Base-by-base conservation (phyloP, 345 rosid genomes). In the Dipteronia dyeriana region DNA sequence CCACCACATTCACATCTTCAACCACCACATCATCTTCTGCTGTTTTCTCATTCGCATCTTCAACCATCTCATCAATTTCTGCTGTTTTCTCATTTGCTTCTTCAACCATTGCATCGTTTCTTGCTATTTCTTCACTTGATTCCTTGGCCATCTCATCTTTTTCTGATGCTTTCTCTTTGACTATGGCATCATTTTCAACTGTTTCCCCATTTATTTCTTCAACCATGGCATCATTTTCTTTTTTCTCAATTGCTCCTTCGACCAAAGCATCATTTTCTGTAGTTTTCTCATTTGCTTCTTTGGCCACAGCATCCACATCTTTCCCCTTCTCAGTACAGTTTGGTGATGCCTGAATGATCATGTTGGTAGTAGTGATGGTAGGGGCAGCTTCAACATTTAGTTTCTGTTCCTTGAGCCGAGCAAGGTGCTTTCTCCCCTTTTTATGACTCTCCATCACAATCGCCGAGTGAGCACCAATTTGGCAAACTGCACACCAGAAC, bases 401-500 rank as follows among this genome's bases (percentile, higher is more conserved):
- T 51, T 56, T 53, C 63, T 43, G 76, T 73, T 81, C 59, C 87
- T 29, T 70, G 59, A 82, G 71, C 70, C 39, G 56, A 78, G 69
- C 64, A 54, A n/a, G 54, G 76, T 94, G 97, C 66, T 79, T 90
- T 82, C 79, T 91, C 75, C 95, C 94, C 57, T 69, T 85, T 71
- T 12, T 70, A 83, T 89, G 97, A 74, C 14, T 67, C 71, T 78
- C 87, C 88, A 89, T 81, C 69, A 81, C 85, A 64, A 20, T 22
- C 60, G 53, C 59, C 71, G 86, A 79, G 49, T 73, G 26, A 1
- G 84, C 79, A 25, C 84, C 79, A 70, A 89, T 38, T 13, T 65
- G 75, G 79, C 97, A 94, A 19, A 51, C 66, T 57, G 85, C 82
- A 51, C 98, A 94, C 97, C 90, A 82, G 80, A 86, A 68, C 64